Conservation (phyloP, 345 rosid species). For the Hypericum androsaemum region DNA sequence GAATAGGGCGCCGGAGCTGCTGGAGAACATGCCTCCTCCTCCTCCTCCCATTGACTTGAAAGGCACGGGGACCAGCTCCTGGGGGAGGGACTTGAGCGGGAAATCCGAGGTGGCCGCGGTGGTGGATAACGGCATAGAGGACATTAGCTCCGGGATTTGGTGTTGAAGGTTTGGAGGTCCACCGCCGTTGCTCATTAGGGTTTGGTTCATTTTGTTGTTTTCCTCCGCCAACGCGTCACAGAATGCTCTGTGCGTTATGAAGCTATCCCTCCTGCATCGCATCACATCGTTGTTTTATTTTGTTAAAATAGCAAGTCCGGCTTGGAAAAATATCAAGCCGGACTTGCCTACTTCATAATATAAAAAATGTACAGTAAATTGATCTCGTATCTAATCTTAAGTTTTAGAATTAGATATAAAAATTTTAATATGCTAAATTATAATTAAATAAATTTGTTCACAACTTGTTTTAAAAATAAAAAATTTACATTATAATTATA, state of each 20-base stretch:
- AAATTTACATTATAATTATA: no score
- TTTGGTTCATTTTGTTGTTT: slow-evolving; percentile 64
- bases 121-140: slow-evolving; percentile 25
- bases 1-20: slow-evolving; percentile 37
- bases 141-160: slow-evolving; percentile 37
- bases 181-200: slow-evolving; percentile 17
- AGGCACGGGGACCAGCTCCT: slow-evolving; percentile 39
- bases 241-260: slow-evolving; percentile 64
- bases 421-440: no score
- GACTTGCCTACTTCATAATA: background rate
- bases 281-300: no score
- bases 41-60: slow-evolving; percentile 34
- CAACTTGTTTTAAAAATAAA: no score
- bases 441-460: no score
- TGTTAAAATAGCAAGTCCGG: no score
- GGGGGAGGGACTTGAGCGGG: slow-evolving; percentile 45
- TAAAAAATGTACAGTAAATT: no score
- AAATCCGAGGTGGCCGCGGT: slow-evolving; percentile 25
- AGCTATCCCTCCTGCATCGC: slow-evolving; percentile 51
- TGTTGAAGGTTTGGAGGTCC: slow-evolving; percentile 22
- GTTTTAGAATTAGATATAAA: no score
- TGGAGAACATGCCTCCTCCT: slow-evolving; percentile 46
- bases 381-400: no score
- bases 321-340: no score
- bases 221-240: slow-evolving; percentile 70